Conservation (phyloP, 805 yeast species). For the Cyberlindnera sargentensis region DNA sequence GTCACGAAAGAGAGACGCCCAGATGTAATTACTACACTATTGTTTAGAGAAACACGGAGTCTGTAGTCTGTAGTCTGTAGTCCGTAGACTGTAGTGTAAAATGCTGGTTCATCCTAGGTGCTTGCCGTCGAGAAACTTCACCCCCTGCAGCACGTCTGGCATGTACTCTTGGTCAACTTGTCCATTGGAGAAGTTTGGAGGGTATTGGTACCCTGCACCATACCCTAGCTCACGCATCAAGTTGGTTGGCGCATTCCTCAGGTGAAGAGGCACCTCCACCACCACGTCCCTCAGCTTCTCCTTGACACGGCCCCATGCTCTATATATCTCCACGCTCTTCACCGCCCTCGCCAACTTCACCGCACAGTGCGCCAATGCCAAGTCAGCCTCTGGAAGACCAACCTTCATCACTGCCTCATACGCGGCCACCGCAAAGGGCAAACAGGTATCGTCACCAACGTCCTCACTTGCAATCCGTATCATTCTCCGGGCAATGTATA, state of each 20-base stretch:
- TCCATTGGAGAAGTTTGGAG: conserved; percentile 74
- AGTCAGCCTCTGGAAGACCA: conserved; percentile 93
- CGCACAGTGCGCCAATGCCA: conserved; percentile 85
- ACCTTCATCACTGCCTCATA: conserved; percentile 83
- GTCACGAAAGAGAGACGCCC: no score
- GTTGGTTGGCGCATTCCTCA: conserved; percentile 91
- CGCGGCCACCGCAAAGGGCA: conserved; percentile 82
- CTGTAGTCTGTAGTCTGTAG: no score
- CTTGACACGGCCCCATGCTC: conserved; percentile 70
- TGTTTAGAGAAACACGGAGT: no score
- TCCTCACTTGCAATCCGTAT: conserved; percentile 94
- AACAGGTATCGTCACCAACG: conserved; percentile 68
- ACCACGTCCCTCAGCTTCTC: conserved; percentile 42
- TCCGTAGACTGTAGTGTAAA: no score
- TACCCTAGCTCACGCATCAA: conserved; percentile 88
- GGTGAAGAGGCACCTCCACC: conserved; percentile 63
- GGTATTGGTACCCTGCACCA: conserved; percentile 79
- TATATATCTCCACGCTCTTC: conserved; percentile 80
- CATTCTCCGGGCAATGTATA: conserved; percentile 85
- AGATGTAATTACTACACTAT: no score
- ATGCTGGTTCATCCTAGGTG: conserved; percentile 41
- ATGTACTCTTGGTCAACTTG: conserved; percentile 66
- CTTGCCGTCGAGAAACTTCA: conserved; percentile 40
- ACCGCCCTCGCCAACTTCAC: conserved; percentile 82
- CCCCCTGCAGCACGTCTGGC: conserved; percentile 50